Percentiles rank a stretch among this genome's conserved stretches.
Conservation (phyloP, 257 asterid genomes). For the Misopates orontium region DNA sequence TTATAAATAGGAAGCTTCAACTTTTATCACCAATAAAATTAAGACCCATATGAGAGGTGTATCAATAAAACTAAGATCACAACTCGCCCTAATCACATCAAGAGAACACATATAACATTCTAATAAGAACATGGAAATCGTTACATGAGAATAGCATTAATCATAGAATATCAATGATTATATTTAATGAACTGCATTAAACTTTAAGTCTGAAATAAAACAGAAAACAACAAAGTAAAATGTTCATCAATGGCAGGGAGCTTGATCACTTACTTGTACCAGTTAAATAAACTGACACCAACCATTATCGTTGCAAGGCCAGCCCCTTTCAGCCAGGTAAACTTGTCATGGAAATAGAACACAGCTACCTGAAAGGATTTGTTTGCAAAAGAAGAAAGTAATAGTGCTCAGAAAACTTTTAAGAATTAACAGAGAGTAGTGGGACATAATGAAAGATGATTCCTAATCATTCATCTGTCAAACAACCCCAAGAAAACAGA, state of each 20-base stretch:
- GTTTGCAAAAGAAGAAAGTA: neutral
- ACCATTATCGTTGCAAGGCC: slow-evolving; percentile 80
- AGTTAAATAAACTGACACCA: slow-evolving; percentile 93
- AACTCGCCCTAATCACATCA: neutral
- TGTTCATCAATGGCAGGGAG: slow-evolving; percentile 14
- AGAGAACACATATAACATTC: neutral
- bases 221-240: neutral
- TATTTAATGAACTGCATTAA: neutral
- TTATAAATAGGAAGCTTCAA: too few species aligned
- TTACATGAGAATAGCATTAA: neutral
- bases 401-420: neutral
- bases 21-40: too few species aligned
- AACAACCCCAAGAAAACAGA: too few species aligned
- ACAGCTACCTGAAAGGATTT: slow-evolving; percentile 76
- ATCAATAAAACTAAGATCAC: neutral
- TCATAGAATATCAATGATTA: neutral
- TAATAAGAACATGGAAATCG: neutral
- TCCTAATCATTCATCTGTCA: too few species aligned
- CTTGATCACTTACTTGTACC: slow-evolving; percentile 94
- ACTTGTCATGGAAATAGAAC: slow-evolving; percentile 87
- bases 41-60: too few species aligned
- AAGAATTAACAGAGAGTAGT: neutral
- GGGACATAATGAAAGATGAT: neutral
- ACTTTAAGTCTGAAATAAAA: neutral
- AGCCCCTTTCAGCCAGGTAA: slow-evolving; percentile 82